These are phyloP conservation scores for Hyaloscypha bicolor DNA, from an alignment of 495 filamentous ascomycete genomes.

Conservation along the genomic window DNA sequence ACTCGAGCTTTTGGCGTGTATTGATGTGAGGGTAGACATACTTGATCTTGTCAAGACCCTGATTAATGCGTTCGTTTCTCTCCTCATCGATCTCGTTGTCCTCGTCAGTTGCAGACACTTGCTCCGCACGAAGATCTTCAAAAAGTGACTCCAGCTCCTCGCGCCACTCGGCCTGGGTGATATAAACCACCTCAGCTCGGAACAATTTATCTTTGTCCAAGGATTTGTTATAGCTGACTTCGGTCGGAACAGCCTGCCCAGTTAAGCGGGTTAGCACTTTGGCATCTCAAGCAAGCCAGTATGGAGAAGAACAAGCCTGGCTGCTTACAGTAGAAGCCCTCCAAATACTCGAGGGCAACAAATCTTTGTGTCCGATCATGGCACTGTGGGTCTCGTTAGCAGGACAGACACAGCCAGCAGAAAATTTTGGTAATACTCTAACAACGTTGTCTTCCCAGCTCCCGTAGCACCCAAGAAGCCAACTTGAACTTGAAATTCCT, in stretches of 20 bases:
- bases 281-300: no score
- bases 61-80: conserved; percentile 33
- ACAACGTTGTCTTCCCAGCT: conserved; percentile 52
- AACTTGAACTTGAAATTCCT: conserved; percentile 33
- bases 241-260: conserved; percentile 61
- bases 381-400: no score
- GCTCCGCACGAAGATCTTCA: conserved; percentile 49
- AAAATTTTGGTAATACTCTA: no score
- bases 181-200: conserved; percentile 63
- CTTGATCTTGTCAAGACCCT: conserved; percentile 62
- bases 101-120: conserved; percentile 43
- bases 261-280: no score
- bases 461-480: conserved; percentile 54
- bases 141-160: conserved; percentile 53
- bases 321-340: no score
- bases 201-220: conserved; percentile 49
- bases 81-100: conserved; percentile 50
- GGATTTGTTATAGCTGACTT: conserved; percentile 61
- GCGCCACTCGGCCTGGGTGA: conserved; percentile 56
- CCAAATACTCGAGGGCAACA: conserved; percentile 14
- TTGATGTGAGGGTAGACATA: conserved; percentile 62
- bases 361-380: conserved; percentile 42
- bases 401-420: no score
- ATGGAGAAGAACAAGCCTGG: no score
- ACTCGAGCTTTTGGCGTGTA: conserved; percentile 46